Conservation (phyloP, 83 land plant genomes). For the Picea engelmannii region DNA sequence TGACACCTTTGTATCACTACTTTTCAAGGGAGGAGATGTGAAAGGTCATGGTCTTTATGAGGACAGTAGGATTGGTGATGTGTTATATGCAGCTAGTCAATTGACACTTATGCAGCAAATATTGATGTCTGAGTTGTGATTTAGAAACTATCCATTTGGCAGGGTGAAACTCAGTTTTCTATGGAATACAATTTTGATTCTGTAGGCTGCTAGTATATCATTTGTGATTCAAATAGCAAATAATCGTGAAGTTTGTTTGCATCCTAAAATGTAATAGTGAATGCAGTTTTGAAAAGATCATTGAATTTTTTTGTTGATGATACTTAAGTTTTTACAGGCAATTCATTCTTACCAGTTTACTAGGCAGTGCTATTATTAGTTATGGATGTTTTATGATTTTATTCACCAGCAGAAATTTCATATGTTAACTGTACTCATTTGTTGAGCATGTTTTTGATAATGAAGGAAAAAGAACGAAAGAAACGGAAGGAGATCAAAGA, state of each 20-base stretch:
- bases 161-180: background rate
- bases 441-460: background rate
- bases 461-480: constrained; percentile 8
- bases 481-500: background rate
- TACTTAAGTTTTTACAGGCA: background rate
- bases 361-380: background rate
- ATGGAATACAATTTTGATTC: background rate
- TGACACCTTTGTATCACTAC: background rate
- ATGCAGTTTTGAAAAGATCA: background rate
- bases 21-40: background rate
- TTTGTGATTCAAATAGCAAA: background rate
- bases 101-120: background rate
- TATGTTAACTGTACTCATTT: background rate
- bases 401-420: background rate
- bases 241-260: background rate
- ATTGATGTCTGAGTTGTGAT: background rate
- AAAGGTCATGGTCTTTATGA: background rate
- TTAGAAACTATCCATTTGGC: background rate
- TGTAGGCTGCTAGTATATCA: background rate
- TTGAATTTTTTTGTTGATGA: background rate
- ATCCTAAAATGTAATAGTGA: background rate
- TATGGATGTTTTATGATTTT: background rate
- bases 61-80: background rate
- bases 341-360: background rate
- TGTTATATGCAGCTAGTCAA: background rate